A percentile compares a stretch with the other conserved stretches of the same genome.
These are phyloP conservation scores for Xylogone sp. DNA, from an alignment of 2,329 filamentous ascomycete species.

Conservation along the genomic window DNA sequence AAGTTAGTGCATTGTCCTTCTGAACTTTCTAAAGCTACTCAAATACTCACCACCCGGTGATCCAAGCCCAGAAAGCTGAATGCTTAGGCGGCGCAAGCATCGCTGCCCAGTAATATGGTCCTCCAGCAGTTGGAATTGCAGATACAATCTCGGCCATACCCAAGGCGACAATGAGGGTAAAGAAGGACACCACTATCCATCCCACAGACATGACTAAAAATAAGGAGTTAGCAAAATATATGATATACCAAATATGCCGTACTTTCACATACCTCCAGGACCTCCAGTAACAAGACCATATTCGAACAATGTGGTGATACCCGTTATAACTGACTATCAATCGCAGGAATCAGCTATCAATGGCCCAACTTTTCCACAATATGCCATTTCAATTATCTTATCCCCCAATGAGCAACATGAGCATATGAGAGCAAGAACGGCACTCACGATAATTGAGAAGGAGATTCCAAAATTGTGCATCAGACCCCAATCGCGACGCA, in stretches of 20 bases:
- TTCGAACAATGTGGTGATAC: slow-evolving; percentile 53
- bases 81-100: slow-evolving; percentile 46
- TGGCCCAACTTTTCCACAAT: not conserved
- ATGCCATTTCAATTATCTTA: not conserved
- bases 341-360: not conserved
- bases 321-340: slow-evolving; percentile 51
- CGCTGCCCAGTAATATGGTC: slow-evolving; percentile 59
- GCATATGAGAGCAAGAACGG: not conserved
- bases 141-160: slow-evolving; percentile 58
- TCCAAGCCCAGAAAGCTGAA: slow-evolving; percentile 42
- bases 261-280: slow-evolving; percentile 43
- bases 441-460: slow-evolving; percentile 55
- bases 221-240: not conserved
- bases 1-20: not conserved
- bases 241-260: not conserved
- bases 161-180: slow-evolving; percentile 50
- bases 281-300: slow-evolving; percentile 54
- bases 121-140: slow-evolving; percentile 54
- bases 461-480: slow-evolving; percentile 59
- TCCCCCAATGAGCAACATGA: not conserved
- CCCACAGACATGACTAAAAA: slow-evolving; percentile 47
- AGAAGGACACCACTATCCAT: slow-evolving; percentile 52
- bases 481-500: slow-evolving; percentile 54
- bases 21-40: not conserved
- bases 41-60: slow-evolving; percentile 36